Percentiles rank a stretch among this genome's conserved stretches.
These are phyloP conservation scores for Lipomyces sp. DNA, from an alignment of 805 yeast genomes.

Conservation along the genomic window DNA sequence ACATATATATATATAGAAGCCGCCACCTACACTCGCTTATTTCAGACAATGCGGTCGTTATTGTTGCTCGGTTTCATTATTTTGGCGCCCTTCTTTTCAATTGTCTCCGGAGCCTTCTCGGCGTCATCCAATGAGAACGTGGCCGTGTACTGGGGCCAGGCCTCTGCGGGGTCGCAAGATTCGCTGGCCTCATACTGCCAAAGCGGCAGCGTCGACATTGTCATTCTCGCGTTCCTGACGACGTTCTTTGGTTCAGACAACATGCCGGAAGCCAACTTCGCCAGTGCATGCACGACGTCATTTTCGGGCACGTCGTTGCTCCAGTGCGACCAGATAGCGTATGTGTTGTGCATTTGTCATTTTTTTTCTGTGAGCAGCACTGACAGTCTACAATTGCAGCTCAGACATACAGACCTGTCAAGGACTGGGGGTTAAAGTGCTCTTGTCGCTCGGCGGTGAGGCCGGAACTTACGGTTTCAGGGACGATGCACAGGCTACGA, in stretches of 20 bases:
- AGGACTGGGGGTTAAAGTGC: constrained; percentile 61
- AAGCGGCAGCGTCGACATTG: constrained; percentile 59
- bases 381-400: constrained; percentile 9
- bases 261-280: constrained; percentile 52
- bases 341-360: not conserved
- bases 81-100: too few relatives aligned
- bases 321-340: constrained; percentile 47
- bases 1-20: too few relatives aligned
- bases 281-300: constrained; percentile 45
- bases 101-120: constrained; percentile 27
- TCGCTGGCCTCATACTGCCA: constrained; percentile 58
- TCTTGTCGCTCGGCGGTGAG: constrained; percentile 63
- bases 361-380: not conserved
- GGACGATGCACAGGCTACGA: constrained; percentile 46
- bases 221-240: constrained; percentile 63
- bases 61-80: too few relatives aligned
- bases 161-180: constrained; percentile 47
- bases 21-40: too few relatives aligned
- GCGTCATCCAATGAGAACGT: constrained; percentile 50
- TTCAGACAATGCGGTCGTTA: too few relatives aligned
- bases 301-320: constrained; percentile 41
- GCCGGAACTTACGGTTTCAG: constrained; percentile 51
- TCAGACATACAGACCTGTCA: constrained; percentile 72
- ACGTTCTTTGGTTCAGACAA: constrained; percentile 48
- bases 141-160: constrained; percentile 89